Percentiles rank a stretch among this genome's conserved stretches.
These are phyloP conservation scores for Thelonectria blattea DNA, from an alignment of 2,329 filamentous ascomycete species.

Conservation along the genomic window DNA sequence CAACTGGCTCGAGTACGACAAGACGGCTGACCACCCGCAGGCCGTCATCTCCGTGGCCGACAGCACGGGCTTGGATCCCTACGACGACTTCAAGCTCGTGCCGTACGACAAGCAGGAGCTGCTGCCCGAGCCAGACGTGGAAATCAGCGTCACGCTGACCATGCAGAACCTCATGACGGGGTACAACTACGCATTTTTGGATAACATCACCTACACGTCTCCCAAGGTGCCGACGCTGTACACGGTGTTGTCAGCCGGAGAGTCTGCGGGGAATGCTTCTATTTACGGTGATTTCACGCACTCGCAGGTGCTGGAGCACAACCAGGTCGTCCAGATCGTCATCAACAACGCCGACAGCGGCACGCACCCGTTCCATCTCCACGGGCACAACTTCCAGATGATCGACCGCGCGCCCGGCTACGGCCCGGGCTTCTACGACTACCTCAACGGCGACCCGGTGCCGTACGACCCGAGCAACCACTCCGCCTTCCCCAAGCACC, in stretches of 20 bases:
- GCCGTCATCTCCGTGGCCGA: conserved; percentile 60
- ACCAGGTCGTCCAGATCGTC: conserved; percentile 72
- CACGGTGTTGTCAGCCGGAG: conserved; percentile 69
- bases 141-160: conserved; percentile 66
- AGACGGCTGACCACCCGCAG: conserved; percentile 48
- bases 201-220: conserved; percentile 75
- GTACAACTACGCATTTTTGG: conserved; percentile 69
- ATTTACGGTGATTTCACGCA: conserved; percentile 73
- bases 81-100: conserved; percentile 76
- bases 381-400: conserved; percentile 77
- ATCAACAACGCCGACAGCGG: conserved; percentile 77
- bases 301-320: conserved; percentile 70
- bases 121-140: conserved; percentile 67
- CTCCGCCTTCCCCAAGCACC: conserved; percentile 56
- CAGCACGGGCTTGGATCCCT: conserved; percentile 59
- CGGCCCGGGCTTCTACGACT: conserved; percentile 46
- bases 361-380: conserved; percentile 79
- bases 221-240: conserved; percentile 84
- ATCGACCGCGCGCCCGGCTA: conserved; percentile 54
- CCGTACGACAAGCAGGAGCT: conserved; percentile 71
- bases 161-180: conserved; percentile 63
- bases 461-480: conserved; percentile 43
- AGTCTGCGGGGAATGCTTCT: conserved; percentile 61
- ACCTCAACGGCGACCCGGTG: conserved; percentile 59
- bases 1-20: conserved; percentile 66